Evolutionary conservation across 1,139 yeast species (phyloP).

Genomic region (Pichia sp.): DNA sequence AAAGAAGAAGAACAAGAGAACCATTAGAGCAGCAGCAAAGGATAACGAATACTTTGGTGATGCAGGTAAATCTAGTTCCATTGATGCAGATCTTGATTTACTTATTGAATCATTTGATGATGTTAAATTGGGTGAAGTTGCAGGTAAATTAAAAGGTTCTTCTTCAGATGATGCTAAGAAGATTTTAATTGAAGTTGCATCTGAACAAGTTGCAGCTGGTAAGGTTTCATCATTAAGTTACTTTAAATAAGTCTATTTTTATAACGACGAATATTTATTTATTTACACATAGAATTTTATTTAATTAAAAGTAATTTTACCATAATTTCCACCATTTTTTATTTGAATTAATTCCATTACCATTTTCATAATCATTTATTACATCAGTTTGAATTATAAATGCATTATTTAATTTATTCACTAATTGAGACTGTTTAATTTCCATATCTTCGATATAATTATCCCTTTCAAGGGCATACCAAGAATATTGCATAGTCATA

Average conservation of each 20-base stretch:
- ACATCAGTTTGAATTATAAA: slow-evolving; percentile 21
- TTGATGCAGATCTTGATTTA: slow-evolving; percentile 74
- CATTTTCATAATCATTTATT: slow-evolving; percentile 7
- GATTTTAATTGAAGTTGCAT: slow-evolving; percentile 36
- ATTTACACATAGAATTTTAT: neutral
- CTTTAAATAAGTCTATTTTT: slow-evolving; percentile 7
- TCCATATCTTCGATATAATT: slow-evolving; percentile 22
- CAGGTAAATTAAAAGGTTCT: slow-evolving; percentile 45
- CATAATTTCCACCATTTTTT: slow-evolving; percentile 12
- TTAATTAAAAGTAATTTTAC: neutral
- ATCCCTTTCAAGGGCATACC: slow-evolving; percentile 27
- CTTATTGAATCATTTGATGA: slow-evolving; percentile 79
- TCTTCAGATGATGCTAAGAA: slow-evolving; percentile 40
- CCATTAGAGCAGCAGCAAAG: slow-evolving; percentile 76
- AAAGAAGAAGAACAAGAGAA: slow-evolving; percentile 96
- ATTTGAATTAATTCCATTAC: neutral
- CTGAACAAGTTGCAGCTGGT: slow-evolving; percentile 24
- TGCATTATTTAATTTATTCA: slow-evolving; percentile 22
- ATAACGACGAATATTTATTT: no score
- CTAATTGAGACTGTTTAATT: slow-evolving; percentile 19
- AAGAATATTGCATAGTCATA: slow-evolving; percentile 25
- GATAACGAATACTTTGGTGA: slow-evolving; percentile 83
- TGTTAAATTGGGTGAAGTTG: slow-evolving; percentile 62
- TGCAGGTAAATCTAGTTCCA: slow-evolving; percentile 54
- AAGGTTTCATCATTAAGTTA: slow-evolving; percentile 14